Conservation (phyloP, 2,329 filamentous ascomycete species). For the Trichoderma guizhouense region DNA sequence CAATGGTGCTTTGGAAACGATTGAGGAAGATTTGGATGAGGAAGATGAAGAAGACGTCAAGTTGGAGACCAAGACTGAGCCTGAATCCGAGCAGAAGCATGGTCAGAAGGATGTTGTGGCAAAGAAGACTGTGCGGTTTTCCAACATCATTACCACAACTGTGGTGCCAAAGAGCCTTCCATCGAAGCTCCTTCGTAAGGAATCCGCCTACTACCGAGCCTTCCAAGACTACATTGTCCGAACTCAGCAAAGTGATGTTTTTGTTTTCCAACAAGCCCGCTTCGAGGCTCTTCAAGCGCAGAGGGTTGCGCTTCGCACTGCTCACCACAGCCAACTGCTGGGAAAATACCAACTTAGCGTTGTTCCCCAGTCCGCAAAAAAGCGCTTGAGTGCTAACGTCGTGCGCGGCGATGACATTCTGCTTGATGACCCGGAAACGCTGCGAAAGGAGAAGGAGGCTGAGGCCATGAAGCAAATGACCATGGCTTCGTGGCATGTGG, state of each 20-base stretch:
- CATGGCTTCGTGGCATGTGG: slow-evolving; percentile 59
- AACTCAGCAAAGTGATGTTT: slow-evolving; percentile 67
- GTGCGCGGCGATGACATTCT: slow-evolving; percentile 67
- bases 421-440: slow-evolving; percentile 59
- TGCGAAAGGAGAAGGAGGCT: slow-evolving; percentile 70
- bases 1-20: slow-evolving; percentile 37
- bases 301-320: slow-evolving; percentile 67
- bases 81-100: slow-evolving; percentile 24
- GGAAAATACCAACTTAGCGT: slow-evolving; percentile 80
- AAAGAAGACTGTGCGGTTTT: slow-evolving; percentile 78
- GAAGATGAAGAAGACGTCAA: slow-evolving; percentile 26
- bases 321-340: slow-evolving; percentile 76
- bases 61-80: slow-evolving; percentile 25
- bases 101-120: slow-evolving; percentile 28
- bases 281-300: slow-evolving; percentile 86
- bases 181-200: slow-evolving; percentile 52
- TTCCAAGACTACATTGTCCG: slow-evolving; percentile 73
- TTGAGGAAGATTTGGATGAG: slow-evolving; percentile 26
- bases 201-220: slow-evolving; percentile 83
- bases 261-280: slow-evolving; percentile 78
- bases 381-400: slow-evolving; percentile 68
- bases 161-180: slow-evolving; percentile 50
- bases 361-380: slow-evolving; percentile 65
- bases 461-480: slow-evolving; percentile 73
- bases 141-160: slow-evolving; percentile 47